These are phyloP conservation scores for Eucalyptus urophylla DNA, from an alignment of 345 rosid genomes.

Conservation along the genomic window DNA sequence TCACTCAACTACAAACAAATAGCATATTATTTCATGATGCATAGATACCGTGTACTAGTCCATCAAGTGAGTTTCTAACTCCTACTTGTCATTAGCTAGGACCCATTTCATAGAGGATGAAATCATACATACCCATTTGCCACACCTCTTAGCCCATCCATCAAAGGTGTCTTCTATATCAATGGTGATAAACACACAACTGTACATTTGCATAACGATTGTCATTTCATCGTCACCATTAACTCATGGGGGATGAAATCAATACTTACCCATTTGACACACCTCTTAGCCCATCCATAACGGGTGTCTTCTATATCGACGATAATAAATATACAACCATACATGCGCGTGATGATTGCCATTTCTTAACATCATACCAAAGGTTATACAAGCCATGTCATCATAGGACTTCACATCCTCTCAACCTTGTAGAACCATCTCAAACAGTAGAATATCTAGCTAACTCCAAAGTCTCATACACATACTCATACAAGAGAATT, in stretches of 20 bases:
- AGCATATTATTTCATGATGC: too few relatives aligned
- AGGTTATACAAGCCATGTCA: neutral
- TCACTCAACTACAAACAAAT: too few relatives aligned
- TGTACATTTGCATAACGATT: neutral
- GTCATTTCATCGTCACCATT: too few relatives aligned
- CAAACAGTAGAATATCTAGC: neutral
- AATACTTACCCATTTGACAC: too few relatives aligned
- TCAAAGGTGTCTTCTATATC: neutral
- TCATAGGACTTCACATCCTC: neutral
- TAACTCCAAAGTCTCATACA: neutral
- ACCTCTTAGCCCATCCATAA: too few relatives aligned
- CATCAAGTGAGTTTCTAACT: neutral
- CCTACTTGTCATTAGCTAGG: neutral
- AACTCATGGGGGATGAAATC: too few relatives aligned
- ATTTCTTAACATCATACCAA: neutral
- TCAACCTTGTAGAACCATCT: neutral
- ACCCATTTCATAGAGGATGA: neutral
- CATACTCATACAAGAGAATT: neutral
- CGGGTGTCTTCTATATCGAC: rapidly evolving
- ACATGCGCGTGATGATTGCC: rapidly evolving
- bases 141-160: neutral
- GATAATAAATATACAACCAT: too few relatives aligned
- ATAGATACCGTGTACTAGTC: too few relatives aligned
- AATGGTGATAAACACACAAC: too few relatives aligned
- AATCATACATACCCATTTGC: neutral